Percentiles rank a stretch among this genome's conserved stretches.
Evolutionary conservation across 371 early-diverging fungal species (phyloP).

Genomic region (Rhizopus microsporus): DNA sequence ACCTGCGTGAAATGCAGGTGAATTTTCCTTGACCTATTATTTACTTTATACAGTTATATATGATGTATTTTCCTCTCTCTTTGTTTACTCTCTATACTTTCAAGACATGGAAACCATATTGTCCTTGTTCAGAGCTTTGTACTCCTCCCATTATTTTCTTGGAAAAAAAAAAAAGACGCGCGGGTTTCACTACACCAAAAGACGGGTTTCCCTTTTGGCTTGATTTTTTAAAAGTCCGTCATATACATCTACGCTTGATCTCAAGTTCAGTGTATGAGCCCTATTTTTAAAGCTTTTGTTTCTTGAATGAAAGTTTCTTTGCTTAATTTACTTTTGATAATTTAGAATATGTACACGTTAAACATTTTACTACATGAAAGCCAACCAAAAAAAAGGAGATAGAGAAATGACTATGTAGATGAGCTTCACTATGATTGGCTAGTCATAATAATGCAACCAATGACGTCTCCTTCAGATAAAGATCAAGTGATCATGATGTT

Average conservation of each 20-base stretch:
- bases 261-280: too few relatives aligned
- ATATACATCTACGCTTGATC: too few relatives aligned
- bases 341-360: too few relatives aligned
- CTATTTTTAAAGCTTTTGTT: too few relatives aligned
- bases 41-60: background rate
- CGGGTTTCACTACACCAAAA: too few relatives aligned
- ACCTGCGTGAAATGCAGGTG: conserved; percentile 71
- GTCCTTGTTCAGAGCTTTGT: conserved; percentile 52
- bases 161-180: conserved; percentile 7
- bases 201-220: too few relatives aligned
- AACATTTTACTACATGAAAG: too few relatives aligned
- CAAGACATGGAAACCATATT: conserved; percentile 51
- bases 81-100: conserved; percentile 26
- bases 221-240: too few relatives aligned
- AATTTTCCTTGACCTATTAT: conserved; percentile 27
- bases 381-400: background rate
- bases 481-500: background rate
- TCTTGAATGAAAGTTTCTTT: too few relatives aligned
- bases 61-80: background rate
- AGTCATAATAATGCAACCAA: conserved; percentile 5
- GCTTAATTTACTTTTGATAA: too few relatives aligned
- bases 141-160: conserved; percentile 34
- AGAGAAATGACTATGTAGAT: background rate
- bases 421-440: background rate
- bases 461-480: conserved; percentile 7